phyloP scores from a whole-genome alignment of 306 rosid genomes.

The Gastrolobium villosum region DNA sequence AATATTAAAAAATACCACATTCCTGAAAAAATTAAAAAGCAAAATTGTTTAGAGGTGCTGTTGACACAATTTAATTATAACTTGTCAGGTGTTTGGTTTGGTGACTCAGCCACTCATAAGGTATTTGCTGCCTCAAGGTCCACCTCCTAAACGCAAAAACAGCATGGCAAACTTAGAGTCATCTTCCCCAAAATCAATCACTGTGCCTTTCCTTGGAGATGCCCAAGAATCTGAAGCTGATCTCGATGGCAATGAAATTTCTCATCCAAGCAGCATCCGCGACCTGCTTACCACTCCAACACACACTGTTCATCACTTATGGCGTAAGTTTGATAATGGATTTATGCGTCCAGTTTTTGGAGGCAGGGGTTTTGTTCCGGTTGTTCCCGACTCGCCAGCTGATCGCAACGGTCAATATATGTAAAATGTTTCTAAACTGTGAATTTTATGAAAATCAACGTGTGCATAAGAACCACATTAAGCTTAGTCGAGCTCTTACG shows the following conservation, averaged over 20 bases:
- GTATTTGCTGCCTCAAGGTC: conserved; percentile 63
- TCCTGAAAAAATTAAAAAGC: too few relatives aligned
- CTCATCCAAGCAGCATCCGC: conserved; percentile 72
- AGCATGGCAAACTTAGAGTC: conserved; percentile 64
- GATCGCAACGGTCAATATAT: conserved; percentile 48
- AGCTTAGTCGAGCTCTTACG: background rate
- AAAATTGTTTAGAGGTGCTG: background rate
- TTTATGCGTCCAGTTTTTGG: conserved; percentile 98
- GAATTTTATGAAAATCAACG: conserved; percentile 24
- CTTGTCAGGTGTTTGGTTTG: conserved; percentile 86
- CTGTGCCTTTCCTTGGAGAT: conserved; percentile 70
- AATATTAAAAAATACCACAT: too few relatives aligned
- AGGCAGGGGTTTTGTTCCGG: conserved; percentile 94
- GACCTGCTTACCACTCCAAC: conserved; percentile 80
- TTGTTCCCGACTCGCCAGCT: conserved; percentile 70
- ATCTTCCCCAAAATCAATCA: conserved; percentile 67
- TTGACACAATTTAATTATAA: conserved; percentile 39
- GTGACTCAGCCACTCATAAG: conserved; percentile 94
- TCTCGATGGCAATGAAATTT: conserved; percentile 41
- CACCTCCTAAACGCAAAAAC: conserved; percentile 56
- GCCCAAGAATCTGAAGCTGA: conserved; percentile 74
- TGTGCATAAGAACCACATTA: background rate
- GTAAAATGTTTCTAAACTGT: conserved; percentile 51
- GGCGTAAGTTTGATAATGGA: conserved; percentile 90
- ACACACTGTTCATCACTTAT: conserved; percentile 80